phyloP scores from a whole-genome alignment of 257 asterid species.

The Avicennia marina region DNA sequence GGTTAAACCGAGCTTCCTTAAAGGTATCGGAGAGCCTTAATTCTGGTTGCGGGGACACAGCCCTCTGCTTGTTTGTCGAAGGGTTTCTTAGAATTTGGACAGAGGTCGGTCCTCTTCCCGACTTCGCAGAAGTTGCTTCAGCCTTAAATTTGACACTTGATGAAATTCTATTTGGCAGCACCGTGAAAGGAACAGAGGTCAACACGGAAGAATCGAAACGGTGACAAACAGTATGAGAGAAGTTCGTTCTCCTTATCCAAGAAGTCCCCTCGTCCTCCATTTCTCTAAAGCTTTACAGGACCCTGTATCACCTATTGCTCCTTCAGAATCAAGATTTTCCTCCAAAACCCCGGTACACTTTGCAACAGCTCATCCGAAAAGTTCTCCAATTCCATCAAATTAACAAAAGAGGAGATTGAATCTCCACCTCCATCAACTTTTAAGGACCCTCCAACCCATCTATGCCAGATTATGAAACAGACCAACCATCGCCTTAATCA shows the following conservation, averaged over 20 bases:
- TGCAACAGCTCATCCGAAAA: constrained; percentile 17
- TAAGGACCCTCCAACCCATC: constrained; percentile 23
- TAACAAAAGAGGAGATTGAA: constrained; percentile 27
- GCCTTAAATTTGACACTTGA: constrained; percentile 37
- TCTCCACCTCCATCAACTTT: constrained; percentile 30
- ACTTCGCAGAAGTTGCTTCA: constrained; percentile 15
- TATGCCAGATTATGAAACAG: neutral
- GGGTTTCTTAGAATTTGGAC: constrained; percentile 41
- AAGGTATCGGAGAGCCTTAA: constrained; percentile 64
- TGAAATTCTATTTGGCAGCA: constrained; percentile 24
- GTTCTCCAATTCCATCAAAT: constrained; percentile 33
- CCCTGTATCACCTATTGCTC: constrained; percentile 4
- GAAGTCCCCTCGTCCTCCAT: constrained; percentile 86
- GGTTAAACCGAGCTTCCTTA: constrained; percentile 63
- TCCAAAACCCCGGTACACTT: constrained; percentile 9
- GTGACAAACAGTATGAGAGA: constrained; percentile 80
- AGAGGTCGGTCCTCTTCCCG: constrained; percentile 31
- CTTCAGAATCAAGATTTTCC: neutral
- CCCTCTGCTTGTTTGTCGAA: constrained; percentile 46
- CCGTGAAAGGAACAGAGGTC: constrained; percentile 39
- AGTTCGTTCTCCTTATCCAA: constrained; percentile 92
- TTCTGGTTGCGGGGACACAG: constrained; percentile 67
- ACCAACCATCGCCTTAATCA: neutral
- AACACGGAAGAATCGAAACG: constrained; percentile 64
- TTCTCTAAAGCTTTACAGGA: constrained; percentile 3